Evolutionary conservation across 2,329 filamentous ascomycete genomes (phyloP).

Genomic region (Alternaria infectoria): DNA sequence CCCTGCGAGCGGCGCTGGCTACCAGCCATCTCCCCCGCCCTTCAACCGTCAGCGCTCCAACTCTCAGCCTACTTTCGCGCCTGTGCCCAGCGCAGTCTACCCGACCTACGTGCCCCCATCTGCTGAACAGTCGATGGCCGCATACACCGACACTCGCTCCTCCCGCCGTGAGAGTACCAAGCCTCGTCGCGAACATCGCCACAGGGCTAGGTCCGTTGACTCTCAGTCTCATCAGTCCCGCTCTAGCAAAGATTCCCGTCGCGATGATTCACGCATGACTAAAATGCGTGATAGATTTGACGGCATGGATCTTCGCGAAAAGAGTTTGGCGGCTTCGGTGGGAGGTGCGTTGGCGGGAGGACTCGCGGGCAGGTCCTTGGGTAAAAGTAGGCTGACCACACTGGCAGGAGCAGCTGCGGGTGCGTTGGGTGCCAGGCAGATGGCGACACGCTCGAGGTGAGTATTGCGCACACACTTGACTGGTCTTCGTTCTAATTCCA

Average conservation of each 20-base stretch:
- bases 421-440: conserved; percentile 38
- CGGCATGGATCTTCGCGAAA: conserved; percentile 40
- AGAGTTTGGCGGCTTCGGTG: conserved; percentile 43
- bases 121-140: conserved; percentile 22
- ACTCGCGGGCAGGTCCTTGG: conserved; percentile 40
- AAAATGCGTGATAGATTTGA: conserved; percentile 47
- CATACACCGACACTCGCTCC: conserved; percentile 32
- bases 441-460: conserved; percentile 25
- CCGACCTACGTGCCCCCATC: conserved; percentile 22
- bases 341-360: conserved; percentile 50
- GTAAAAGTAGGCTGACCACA: conserved; percentile 45
- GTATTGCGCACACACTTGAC: background rate
- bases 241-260: conserved; percentile 41
- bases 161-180: conserved; percentile 38
- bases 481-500: background rate
- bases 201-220: conserved; percentile 48
- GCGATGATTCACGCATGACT: conserved; percentile 36
- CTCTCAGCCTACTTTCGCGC: conserved; percentile 39
- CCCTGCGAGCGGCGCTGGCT: conserved; percentile 22
- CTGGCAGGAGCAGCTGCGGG: conserved; percentile 47
- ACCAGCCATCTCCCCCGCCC: conserved; percentile 40
- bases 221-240: conserved; percentile 35
- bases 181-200: conserved; percentile 30
- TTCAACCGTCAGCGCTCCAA: conserved; percentile 44
- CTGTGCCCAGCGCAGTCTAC: conserved; percentile 21